Conservation (phyloP, 176 grass and related monocot species). For the Elaeis guineensis region DNA sequence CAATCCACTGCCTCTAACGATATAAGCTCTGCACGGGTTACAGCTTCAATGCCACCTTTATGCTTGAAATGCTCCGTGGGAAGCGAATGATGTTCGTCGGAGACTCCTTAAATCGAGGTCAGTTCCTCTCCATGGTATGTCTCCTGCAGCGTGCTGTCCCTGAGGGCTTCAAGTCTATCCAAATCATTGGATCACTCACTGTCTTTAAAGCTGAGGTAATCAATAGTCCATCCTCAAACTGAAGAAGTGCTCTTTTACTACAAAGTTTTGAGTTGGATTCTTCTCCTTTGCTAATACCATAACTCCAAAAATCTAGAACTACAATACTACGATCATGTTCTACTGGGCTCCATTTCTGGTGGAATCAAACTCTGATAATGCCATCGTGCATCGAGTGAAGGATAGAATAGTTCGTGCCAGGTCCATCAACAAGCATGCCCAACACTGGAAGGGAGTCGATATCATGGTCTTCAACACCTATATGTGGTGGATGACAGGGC, state of each 20-base stretch:
- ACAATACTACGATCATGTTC: constrained; percentile 6
- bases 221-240: too few species aligned
- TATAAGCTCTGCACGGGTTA: not conserved
- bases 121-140: constrained; percentile 12
- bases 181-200: too few species aligned
- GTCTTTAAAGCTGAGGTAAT: too few species aligned
- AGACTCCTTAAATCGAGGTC: constrained; percentile 1
- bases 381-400: not conserved
- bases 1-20: too few species aligned
- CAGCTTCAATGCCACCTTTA: constrained; percentile 20
- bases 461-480: constrained; percentile 22
- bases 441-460: constrained; percentile 16
- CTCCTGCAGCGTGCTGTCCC: not conserved
- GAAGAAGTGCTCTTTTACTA: too few species aligned
- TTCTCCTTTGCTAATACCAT: too few species aligned
- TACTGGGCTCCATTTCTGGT: constrained; percentile 22
- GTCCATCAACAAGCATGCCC: not conserved
- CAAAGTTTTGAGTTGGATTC: too few species aligned
- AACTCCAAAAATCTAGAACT: not conserved
- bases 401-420: not conserved
- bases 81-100: constrained; percentile 18
- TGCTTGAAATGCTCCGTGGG: constrained; percentile 11
- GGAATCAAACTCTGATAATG: constrained; percentile 20
- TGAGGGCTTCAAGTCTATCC: not conserved
- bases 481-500: constrained; percentile 11